Conservation (phyloP, 2,329 filamentous ascomycete species). For the Alternaria viburni region DNA sequence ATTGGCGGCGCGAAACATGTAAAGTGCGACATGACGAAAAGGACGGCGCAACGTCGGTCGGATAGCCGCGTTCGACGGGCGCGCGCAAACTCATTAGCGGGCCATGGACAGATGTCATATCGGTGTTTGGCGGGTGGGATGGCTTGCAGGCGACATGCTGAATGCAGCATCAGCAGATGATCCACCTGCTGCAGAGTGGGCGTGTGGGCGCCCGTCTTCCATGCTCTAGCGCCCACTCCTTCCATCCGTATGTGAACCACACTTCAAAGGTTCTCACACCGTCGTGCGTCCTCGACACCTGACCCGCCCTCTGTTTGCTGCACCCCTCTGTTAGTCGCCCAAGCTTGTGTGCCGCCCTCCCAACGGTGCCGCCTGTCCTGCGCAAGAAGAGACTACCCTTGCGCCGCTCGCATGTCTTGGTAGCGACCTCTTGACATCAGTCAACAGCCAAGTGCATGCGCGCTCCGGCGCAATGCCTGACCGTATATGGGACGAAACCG, state of each 20-base stretch:
- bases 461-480: slow-evolving; percentile 42
- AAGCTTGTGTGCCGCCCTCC: slow-evolving; percentile 8
- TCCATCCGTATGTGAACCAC: slow-evolving; percentile 3
- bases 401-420: slow-evolving; percentile 26
- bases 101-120: background rate
- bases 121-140: background rate
- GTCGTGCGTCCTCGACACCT: slow-evolving; percentile 11
- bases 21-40: slow-evolving; percentile 9
- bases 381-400: slow-evolving; percentile 7
- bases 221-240: slow-evolving; percentile 8
- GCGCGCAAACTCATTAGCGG: background rate
- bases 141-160: background rate
- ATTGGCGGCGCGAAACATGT: background rate
- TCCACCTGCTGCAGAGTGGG: background rate
- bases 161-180: slow-evolving; percentile 7
- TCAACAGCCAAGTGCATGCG: slow-evolving; percentile 34
- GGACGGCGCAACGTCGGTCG: slow-evolving; percentile 12
- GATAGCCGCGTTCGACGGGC: slow-evolving; percentile 1
- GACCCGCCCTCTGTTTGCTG: slow-evolving; percentile 10
- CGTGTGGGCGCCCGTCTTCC: background rate
- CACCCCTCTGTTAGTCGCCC: slow-evolving; percentile 1
- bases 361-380: slow-evolving; percentile 1
- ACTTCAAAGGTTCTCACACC: slow-evolving; percentile 3
- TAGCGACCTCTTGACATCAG: slow-evolving; percentile 29
- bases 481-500: slow-evolving; percentile 27